These are phyloP conservation scores for Rhodomyrtus tomentosa DNA, from an alignment of 345 rosid genomes.

Conservation along the genomic window DNA sequence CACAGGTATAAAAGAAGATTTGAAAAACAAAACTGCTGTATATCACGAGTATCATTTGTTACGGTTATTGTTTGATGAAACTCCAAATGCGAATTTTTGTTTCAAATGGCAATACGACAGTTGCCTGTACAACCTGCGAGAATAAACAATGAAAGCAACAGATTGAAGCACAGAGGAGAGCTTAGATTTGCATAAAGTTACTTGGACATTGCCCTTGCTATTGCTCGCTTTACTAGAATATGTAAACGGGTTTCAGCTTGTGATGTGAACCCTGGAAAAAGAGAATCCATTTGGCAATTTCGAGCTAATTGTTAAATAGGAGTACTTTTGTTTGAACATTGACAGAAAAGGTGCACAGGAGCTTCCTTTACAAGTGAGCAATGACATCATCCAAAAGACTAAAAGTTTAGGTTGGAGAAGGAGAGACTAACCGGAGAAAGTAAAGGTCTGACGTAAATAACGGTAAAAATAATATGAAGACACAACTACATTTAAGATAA, in stretches of 20 bases:
- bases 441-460: background rate
- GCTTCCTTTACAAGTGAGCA: background rate
- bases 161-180: background rate
- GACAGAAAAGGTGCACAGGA: background rate
- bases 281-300: background rate
- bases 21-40: no score
- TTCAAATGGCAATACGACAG: background rate
- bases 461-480: background rate
- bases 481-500: background rate
- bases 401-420: no score
- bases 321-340: background rate
- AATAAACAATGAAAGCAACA: rapidly evolving
- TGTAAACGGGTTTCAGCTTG: background rate
- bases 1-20: background rate
- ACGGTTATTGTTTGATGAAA: background rate
- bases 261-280: background rate
- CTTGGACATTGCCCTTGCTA: background rate
- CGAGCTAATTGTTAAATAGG: background rate
- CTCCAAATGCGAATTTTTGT: background rate
- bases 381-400: background rate
- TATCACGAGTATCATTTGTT: background rate
- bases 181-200: background rate
- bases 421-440: background rate
- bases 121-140: background rate
- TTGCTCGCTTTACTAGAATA: background rate